Evolutionary conservation across 805 yeast species (phyloP).

Genomic region (Ogataea wickerhamii): DNA sequence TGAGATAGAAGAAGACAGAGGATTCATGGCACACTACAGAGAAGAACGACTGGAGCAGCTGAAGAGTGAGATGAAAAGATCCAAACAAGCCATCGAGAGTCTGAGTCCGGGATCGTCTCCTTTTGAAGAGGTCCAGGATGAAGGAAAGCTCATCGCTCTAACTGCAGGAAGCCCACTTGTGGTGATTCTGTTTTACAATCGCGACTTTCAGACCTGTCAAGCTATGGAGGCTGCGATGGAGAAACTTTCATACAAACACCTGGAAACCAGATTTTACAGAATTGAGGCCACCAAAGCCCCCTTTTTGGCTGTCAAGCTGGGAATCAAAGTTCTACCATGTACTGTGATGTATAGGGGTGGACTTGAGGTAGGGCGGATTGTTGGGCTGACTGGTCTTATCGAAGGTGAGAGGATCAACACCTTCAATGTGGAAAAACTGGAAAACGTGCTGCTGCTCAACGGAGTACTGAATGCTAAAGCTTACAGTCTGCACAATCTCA

Average conservation of each 20-base stretch:
- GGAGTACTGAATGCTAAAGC: conserved; percentile 37
- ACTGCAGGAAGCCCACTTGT: conserved; percentile 41
- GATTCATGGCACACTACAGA: conserved; percentile 46
- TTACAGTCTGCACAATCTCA: conserved; percentile 26
- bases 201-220: conserved; percentile 56
- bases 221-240: conserved; percentile 48
- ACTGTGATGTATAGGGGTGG: conserved; percentile 61
- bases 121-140: conserved; percentile 46
- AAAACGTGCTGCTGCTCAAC: conserved; percentile 34
- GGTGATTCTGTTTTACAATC: conserved; percentile 63
- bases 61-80: conserved; percentile 38
- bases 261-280: conserved; percentile 48
- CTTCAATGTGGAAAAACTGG: conserved; percentile 48
- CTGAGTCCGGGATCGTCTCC: conserved; percentile 31
- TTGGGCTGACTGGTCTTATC: conserved; percentile 66
- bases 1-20: conserved; percentile 46
- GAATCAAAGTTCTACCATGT: conserved; percentile 67
- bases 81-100: conserved; percentile 28
- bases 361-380: conserved; percentile 51
- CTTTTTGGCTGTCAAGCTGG: conserved; percentile 61
- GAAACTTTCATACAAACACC: conserved; percentile 54
- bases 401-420: conserved; percentile 38
- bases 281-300: conserved; percentile 67
- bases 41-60: conserved; percentile 62
- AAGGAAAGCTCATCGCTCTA: conserved; percentile 52